These are phyloP conservation scores for Fusarium mundagurra DNA, from an alignment of 2,329 filamentous ascomycete species.

Conservation along the genomic window DNA sequence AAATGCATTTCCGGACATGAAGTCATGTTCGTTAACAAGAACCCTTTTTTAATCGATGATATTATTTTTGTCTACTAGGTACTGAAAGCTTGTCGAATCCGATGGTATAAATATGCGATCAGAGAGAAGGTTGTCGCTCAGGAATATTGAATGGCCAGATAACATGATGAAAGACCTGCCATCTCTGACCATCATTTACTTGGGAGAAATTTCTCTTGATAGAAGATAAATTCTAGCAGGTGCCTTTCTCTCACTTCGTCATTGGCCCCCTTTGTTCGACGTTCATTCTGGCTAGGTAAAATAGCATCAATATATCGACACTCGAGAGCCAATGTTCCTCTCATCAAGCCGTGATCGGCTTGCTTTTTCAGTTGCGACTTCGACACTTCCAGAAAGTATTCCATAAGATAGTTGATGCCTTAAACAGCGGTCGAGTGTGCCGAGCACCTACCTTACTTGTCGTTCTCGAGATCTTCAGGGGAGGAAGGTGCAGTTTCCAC, in stretches of 20 bases:
- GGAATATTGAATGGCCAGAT: neutral
- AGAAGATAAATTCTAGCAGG: no score
- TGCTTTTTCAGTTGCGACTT: no score
- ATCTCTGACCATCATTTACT: neutral
- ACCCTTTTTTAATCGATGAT: neutral
- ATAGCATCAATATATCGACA: neutral
- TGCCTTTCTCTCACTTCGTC: neutral
- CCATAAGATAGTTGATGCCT: no score
- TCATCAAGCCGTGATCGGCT: neutral
- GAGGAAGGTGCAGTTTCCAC: neutral
- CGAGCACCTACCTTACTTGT: neutral
- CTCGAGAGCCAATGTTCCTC: neutral
- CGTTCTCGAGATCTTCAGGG: neutral
- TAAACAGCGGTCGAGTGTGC: neutral
- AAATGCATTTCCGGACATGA: neutral
- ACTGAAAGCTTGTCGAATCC: neutral
- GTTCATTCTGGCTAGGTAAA: neutral
- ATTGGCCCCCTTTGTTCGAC: neutral
- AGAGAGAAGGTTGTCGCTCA: neutral
- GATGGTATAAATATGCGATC: neutral
- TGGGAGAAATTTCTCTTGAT: rapidly evolving
- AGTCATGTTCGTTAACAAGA: neutral
- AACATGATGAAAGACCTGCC: neutral
- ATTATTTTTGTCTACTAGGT: neutral
- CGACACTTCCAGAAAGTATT: neutral